Conservation (phyloP, 805 yeast species). For the Wickerhamiella shivajii region DNA sequence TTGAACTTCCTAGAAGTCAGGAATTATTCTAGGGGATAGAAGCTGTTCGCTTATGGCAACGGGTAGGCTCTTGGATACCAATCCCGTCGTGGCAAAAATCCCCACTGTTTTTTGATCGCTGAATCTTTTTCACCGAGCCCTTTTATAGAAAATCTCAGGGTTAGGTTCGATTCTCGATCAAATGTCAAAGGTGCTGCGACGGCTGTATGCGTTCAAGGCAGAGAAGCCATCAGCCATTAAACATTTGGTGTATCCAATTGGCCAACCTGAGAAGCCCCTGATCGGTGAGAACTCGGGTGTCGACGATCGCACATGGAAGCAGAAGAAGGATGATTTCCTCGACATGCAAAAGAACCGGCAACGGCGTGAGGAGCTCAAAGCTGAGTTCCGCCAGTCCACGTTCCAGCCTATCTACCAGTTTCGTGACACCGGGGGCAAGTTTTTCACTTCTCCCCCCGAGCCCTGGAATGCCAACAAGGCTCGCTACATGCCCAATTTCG, state of each 20-base stretch:
- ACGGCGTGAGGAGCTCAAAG: constrained; percentile 40
- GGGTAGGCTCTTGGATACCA: constrained; percentile 20
- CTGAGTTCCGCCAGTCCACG: constrained; percentile 52
- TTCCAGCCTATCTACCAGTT: constrained; percentile 49
- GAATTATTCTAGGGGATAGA: constrained; percentile 23
- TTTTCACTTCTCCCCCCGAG: constrained; percentile 70
- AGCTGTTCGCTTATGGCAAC: constrained; percentile 28
- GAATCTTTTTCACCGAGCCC: no score
- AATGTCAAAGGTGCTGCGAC: constrained; percentile 1
- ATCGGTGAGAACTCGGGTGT: constrained; percentile 28
- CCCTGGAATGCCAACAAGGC: constrained; percentile 62
- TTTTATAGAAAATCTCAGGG: not conserved
- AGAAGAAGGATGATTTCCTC: constrained; percentile 33
- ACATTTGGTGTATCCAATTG: constrained; percentile 33
- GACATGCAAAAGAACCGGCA: constrained; percentile 34
- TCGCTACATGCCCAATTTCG: constrained; percentile 67
- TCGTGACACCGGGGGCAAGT: constrained; percentile 67
- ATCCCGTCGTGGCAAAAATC: constrained; percentile 26
- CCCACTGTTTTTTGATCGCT: constrained; percentile 26
- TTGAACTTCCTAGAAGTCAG: constrained; percentile 26
- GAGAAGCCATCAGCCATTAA: constrained; percentile 18
- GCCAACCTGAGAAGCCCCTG: constrained; percentile 28
- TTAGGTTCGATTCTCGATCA: not conserved
- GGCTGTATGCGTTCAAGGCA: constrained; percentile 11
- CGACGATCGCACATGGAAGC: constrained; percentile 27